Evolutionary conservation across 2,329 filamentous ascomycete genomes (phyloP).

Genomic region (Exophiala lecanii-corni): DNA sequence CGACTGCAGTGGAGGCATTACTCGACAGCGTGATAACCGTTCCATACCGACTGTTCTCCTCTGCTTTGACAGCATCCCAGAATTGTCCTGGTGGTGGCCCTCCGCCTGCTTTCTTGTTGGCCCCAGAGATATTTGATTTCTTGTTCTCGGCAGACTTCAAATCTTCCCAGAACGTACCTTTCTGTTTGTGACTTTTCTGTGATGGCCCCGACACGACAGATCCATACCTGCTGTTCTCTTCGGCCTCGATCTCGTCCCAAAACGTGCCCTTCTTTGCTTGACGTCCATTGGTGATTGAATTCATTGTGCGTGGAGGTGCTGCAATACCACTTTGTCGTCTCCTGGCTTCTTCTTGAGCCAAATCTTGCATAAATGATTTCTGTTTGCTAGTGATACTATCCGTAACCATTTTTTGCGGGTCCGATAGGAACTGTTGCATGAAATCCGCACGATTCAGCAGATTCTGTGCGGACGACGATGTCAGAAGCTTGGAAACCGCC

Average conservation of each 20-base stretch:
- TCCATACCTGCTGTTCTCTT: constrained; percentile 16
- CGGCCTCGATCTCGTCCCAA: constrained; percentile 15
- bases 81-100: constrained; percentile 13
- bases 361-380: constrained; percentile 20
- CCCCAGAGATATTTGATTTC: constrained; percentile 4
- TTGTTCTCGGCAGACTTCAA: constrained; percentile 21
- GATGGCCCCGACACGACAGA: constrained; percentile 11
- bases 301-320: not conserved
- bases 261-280: constrained; percentile 13
- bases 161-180: constrained; percentile 26
- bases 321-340: constrained; percentile 8
- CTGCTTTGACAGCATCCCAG: constrained; percentile 21
- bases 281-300: constrained; percentile 3
- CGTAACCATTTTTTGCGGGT: constrained; percentile 23
- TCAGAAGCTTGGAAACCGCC: constrained; percentile 19
- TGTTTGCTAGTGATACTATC: constrained; percentile 20
- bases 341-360: constrained; percentile 20
- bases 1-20: constrained; percentile 21
- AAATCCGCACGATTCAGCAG: constrained; percentile 24
- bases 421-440: constrained; percentile 22
- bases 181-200: constrained; percentile 5
- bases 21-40: constrained; percentile 23
- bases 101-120: constrained; percentile 5
- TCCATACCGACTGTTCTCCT: constrained; percentile 21
- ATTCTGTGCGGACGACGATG: constrained; percentile 18